phyloP scores from a whole-genome alignment of 345 rosid species.

The Melaleuca alternifolia region DNA sequence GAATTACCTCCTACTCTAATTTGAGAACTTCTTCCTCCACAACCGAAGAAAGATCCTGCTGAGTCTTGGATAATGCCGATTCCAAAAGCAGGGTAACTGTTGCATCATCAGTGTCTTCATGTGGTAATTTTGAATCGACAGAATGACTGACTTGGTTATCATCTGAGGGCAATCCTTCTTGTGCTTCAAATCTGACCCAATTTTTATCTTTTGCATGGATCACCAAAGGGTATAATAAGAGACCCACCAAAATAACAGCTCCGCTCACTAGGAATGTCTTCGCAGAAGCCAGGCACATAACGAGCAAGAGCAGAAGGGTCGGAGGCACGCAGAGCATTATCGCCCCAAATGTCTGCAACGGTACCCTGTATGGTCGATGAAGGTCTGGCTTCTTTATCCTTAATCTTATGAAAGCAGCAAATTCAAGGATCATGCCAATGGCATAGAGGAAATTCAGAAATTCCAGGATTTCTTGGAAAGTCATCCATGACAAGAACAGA shows the following conservation, averaged over 20 bases:
- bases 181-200: constrained; percentile 31
- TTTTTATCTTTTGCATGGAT: constrained; percentile 35
- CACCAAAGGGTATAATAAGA: constrained; percentile 44
- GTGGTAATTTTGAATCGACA: constrained; percentile 6
- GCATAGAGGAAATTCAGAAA: constrained; percentile 84
- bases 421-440: constrained; percentile 79
- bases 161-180: not conserved
- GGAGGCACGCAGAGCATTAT: constrained; percentile 64
- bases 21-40: constrained; percentile 11
- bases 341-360: constrained; percentile 55
- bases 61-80: not conserved
- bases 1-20: constrained; percentile 9
- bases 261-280: constrained; percentile 62
- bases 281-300: constrained; percentile 68
- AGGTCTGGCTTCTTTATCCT: constrained; percentile 73
- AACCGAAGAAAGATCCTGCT: constrained; percentile 3
- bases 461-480: constrained; percentile 86
- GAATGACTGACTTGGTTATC: not conserved
- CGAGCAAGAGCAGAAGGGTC: constrained; percentile 54
- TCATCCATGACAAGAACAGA: constrained; percentile 83
- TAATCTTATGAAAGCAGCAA: constrained; percentile 73
- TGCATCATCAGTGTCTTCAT: constrained; percentile 45
- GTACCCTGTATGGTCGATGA: constrained; percentile 63
- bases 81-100: constrained; percentile 31
- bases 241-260: constrained; percentile 37